Percentiles rank a stretch among this genome's conserved stretches.
Conservation (phyloP, 176 grass and related monocot genomes). For the Triticum aestivum region IWGSC_CS_RefSeq_v2.1 NC_057795.1:378210685-378211184, state of each 20-base stretch:
- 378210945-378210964: background rate
- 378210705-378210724: constrained; percentile 1
- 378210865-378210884: constrained; percentile 86
- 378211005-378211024: background rate
- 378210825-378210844: constrained; percentile 94
- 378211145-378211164: background rate
- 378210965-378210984: background rate
- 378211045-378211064: constrained; percentile 1
- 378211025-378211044: constrained; percentile 1
- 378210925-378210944: constrained; percentile 26
- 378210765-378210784: background rate
- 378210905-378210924: constrained; percentile 31
- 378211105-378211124: background rate
- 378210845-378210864: constrained; percentile 89
- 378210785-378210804: constrained; percentile 8
- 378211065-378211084: background rate
- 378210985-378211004: background rate
- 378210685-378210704: constrained; percentile 12
- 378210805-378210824: constrained; percentile 58
- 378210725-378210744: background rate
- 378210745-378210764: constrained; percentile 6
- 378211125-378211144: background rate
- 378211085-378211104: no score
- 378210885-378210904: constrained; percentile 96
- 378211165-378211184: constrained; percentile 6